Conservation (phyloP, 345 rosid genomes). For the Lumnitzera littorea region DNA sequence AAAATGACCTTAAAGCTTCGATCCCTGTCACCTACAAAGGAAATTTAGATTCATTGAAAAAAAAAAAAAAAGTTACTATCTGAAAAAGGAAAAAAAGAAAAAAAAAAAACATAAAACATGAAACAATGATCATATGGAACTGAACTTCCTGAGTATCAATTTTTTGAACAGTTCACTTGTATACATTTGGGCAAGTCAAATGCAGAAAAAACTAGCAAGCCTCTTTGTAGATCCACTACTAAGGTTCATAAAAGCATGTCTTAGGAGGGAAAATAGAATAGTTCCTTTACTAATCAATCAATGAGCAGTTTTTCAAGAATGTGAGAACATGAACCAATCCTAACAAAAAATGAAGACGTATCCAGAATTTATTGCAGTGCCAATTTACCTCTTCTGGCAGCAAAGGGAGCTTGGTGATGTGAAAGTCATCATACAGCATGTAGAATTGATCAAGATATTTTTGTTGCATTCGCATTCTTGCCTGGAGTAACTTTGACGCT, state of each 20-base stretch:
- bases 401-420: slow-evolving; percentile 92
- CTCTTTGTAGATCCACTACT: too few relatives aligned
- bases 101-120: not conserved
- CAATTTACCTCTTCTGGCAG: slow-evolving; percentile 84
- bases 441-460: slow-evolving; percentile 98
- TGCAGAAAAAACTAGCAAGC: too few relatives aligned
- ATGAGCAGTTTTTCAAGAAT: too few relatives aligned
- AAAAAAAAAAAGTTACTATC: not conserved
- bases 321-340: too few relatives aligned
- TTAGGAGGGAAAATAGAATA: too few relatives aligned
- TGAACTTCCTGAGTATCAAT: too few relatives aligned
- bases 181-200: too few relatives aligned
- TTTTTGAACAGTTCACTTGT: too few relatives aligned
- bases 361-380: too few relatives aligned
- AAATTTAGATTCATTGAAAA: slow-evolving; percentile 12
- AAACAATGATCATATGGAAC: not conserved
- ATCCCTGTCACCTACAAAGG: slow-evolving; percentile 78
- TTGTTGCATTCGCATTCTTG: slow-evolving; percentile 96
- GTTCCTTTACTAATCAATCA: too few relatives aligned
- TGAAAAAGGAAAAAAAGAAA: not conserved
- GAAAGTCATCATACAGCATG: slow-evolving; percentile 94
- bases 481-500: slow-evolving; percentile 84
- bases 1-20: slow-evolving; percentile 78
- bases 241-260: too few relatives aligned
- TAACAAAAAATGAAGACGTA: too few relatives aligned